Percentiles rank a stretch among this genome's conserved stretches.
Evolutionary conservation across 1,139 yeast genomes (phyloP).

Genomic region (Yamadazyma kanchanaburiensis): DNA sequence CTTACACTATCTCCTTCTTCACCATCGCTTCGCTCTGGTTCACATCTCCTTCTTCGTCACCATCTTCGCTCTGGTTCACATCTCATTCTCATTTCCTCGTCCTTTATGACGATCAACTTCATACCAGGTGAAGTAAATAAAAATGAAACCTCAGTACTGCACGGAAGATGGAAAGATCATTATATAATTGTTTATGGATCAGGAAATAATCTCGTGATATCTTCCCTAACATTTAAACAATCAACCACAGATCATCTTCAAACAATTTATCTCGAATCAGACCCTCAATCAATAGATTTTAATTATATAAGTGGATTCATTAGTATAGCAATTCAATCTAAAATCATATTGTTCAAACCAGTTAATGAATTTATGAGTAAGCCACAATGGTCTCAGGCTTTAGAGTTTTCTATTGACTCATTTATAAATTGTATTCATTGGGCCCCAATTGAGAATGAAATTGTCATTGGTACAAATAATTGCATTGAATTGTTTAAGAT

Average conservation of each 20-base stretch:
- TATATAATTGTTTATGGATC: constrained; percentile 76
- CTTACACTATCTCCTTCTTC: background rate
- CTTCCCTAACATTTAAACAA: constrained; percentile 8
- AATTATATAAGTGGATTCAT: constrained; percentile 56
- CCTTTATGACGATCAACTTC: constrained; percentile 69
- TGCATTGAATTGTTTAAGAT: constrained; percentile 54
- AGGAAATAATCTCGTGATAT: constrained; percentile 73
- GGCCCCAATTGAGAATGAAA: constrained; percentile 58
- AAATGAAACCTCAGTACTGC: constrained; percentile 53
- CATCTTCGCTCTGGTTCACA: background rate
- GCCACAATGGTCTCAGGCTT: constrained; percentile 47
- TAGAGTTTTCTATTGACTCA: constrained; percentile 26
- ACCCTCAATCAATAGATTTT: constrained; percentile 65
- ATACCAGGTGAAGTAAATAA: constrained; percentile 84
- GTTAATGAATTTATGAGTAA: constrained; percentile 39
- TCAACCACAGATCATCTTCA: constrained; percentile 48
- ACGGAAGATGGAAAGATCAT: constrained; percentile 65
- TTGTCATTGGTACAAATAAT: constrained; percentile 56
- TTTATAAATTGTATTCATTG: constrained; percentile 56
- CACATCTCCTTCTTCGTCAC: too few species aligned
- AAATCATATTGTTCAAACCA: constrained; percentile 40
- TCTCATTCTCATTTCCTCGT: too few species aligned
- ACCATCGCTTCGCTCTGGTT: too few species aligned
- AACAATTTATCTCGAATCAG: constrained; percentile 68
- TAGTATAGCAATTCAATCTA: constrained; percentile 39